Evolutionary conservation across 805 yeast genomes (phyloP).

Genomic region (Candida germanica): DNA sequence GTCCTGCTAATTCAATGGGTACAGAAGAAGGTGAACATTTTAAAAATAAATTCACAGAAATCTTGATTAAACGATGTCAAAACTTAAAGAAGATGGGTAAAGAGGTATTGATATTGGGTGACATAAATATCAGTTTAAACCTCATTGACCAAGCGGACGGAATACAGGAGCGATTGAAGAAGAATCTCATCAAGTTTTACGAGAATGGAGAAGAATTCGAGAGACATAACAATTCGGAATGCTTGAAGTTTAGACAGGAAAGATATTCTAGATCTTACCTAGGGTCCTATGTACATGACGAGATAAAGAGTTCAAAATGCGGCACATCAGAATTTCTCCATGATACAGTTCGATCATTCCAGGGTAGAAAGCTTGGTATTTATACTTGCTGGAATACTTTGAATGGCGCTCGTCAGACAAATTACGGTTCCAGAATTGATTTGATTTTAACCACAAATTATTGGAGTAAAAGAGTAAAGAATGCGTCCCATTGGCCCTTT

Average conservation of each 20-base stretch:
- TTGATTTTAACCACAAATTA: conserved; percentile 48
- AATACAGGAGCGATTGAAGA: conserved; percentile 44
- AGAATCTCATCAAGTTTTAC: conserved; percentile 25
- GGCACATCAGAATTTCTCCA: conserved; percentile 39
- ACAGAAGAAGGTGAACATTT: conserved; percentile 64
- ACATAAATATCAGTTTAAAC: conserved; percentile 78
- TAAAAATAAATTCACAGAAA: conserved; percentile 54
- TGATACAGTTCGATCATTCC: conserved; percentile 57
- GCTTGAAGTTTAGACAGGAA: conserved; percentile 34
- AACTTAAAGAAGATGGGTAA: conserved; percentile 57
- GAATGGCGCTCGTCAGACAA: conserved; percentile 70
- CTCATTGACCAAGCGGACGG: conserved; percentile 79
- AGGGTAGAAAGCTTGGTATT: conserved; percentile 59
- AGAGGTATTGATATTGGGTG: conserved; percentile 80
- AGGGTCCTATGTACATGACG: conserved; percentile 25
- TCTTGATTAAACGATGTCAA: conserved; percentile 60
- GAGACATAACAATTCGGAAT: conserved; percentile 14
- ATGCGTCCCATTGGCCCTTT: conserved; percentile 62
- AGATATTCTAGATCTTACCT: conserved; percentile 27
- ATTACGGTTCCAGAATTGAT: conserved; percentile 88
- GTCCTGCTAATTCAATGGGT: conserved; percentile 85
- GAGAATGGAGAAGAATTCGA: conserved; percentile 13
- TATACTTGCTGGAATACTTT: conserved; percentile 93
- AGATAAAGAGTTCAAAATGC: neutral
- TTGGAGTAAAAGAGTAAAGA: conserved; percentile 28